phyloP scores from a whole-genome alignment of 1,284 basidiomycete genomes.

The Laetiporus sulphureus region DNA sequence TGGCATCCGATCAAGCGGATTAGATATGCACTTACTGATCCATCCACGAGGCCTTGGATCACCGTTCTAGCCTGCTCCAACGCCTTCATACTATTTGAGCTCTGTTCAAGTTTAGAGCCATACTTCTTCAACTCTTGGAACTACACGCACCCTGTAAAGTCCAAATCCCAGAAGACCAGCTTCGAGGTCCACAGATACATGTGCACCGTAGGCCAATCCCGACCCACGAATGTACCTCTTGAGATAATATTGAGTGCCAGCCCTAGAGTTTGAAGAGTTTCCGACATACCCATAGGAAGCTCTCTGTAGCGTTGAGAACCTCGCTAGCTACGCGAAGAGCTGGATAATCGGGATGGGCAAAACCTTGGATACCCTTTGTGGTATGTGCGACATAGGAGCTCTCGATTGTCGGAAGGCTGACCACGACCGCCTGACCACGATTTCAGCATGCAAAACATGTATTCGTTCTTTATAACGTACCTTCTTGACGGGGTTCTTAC shows the following conservation, averaged over 20 bases:
- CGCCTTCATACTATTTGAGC: slow-evolving; percentile 83
- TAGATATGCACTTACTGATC: slow-evolving; percentile 51
- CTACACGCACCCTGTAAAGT: slow-evolving; percentile 65
- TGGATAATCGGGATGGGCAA: slow-evolving; percentile 80
- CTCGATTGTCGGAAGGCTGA: slow-evolving; percentile 91
- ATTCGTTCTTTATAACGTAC: slow-evolving; percentile 31
- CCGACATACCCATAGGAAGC: slow-evolving; percentile 80
- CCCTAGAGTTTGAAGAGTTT: neutral
- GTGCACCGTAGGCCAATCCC: slow-evolving; percentile 91
- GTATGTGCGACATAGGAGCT: slow-evolving; percentile 85
- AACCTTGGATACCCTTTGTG: slow-evolving; percentile 75
- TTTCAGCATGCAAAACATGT: slow-evolving; percentile 7
- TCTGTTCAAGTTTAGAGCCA: slow-evolving; percentile 41
- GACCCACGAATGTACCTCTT: slow-evolving; percentile 84
- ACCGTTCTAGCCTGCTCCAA: slow-evolving; percentile 79
- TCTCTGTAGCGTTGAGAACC: slow-evolving; percentile 91
- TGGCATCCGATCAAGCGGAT: neutral
- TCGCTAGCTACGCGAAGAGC: slow-evolving; percentile 82
- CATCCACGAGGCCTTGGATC: slow-evolving; percentile 70
- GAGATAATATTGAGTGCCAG: slow-evolving; percentile 5
- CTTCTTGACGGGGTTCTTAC: slow-evolving; percentile 68
- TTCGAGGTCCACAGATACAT: slow-evolving; percentile 76
- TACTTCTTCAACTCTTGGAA: neutral
- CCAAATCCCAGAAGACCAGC: slow-evolving; percentile 78
- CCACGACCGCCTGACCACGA: slow-evolving; percentile 64